Base-by-base conservation (phyloP, 768 basidiomycete genomes). In the Phlebiopsis flavidoalba region DNA sequence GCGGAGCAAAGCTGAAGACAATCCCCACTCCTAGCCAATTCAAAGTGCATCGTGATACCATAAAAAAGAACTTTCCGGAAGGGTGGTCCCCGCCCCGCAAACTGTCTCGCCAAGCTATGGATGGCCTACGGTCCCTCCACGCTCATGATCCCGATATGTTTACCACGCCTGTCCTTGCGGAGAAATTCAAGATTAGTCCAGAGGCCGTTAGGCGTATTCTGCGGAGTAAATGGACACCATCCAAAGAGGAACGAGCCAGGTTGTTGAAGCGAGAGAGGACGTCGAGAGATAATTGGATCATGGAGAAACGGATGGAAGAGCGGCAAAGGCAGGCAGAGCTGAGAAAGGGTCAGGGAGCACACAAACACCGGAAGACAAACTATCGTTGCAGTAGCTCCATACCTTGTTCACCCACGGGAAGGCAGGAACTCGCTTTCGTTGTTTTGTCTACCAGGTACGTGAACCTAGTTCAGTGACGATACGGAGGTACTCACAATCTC, bases 61-160 rank as follows among this genome's bases (percentile, higher is more conserved):
- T 76, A 63, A 73, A 73, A 62, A 62, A 65, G 52, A 59, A 65
- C 40, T 76, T 76, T 60, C 75, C 75, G 17, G 65, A 72, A 11
- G 75, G 75, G 19, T 85, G 83, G 83, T 68, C 71, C 21, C 84
- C 84, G 1, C 80, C 80, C 24, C 80, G 79, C 64, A 80, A 80
- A 63, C 69, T 85, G 36, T 79, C 79, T 3, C 74, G 79, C 37
- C 76, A 80, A 12, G 81, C 81, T 4, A 84, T 85, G 82, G 77
- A 77, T 45, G 76, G 77, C 26, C 59, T 85, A 36, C 76, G 78
- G 12, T 66, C 72, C 12, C 67, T 84, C 49, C 77, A 83, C 60
- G 57, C 64, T 8, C 62, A 73, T 50, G 77, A 84, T 60, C 80
- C 82, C 0, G 71, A 67, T 7, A 70, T 60, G 45, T 82, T 76